Base-by-base conservation (phyloP, 495 filamentous ascomycete species). In the Tuber borchii region DNA sequence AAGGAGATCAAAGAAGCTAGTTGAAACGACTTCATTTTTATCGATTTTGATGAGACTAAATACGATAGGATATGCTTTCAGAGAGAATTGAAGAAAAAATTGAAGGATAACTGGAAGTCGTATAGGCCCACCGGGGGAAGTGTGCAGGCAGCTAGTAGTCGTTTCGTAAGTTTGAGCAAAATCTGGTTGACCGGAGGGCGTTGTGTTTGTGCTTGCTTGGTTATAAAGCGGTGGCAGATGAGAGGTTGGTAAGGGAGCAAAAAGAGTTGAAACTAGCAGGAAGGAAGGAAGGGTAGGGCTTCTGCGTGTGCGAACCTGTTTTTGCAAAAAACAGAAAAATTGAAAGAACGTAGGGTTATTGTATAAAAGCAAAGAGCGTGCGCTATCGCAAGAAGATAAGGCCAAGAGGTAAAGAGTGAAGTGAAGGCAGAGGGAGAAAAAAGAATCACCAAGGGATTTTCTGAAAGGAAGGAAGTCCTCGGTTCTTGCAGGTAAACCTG, bases 381-480 rank as follows among this genome's bases (percentile, higher is more conserved):
- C 26, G 31, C 39, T 48, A 71, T 68, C 46, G 68, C 70, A 56
- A 75, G 48, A 70, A 61, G 61, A 72, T 43, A 78, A 72, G 65
- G 45, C 74, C 69, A 69, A 76, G 73, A 44, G 68, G 77, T 45
- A 76, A 9, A 46, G 46, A 75, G 68, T n/a, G n/a, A n/a, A 71
- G 31, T n/a, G 43, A 40, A 74, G 31, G 19, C 17, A 22, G 16
- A 46, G 37, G 74, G 44, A 40, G 61, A n/a, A 42, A 51, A 51
- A 48, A 72, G 72, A 72, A 70, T 72, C 51, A 43, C 46, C 77
- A 51, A 70, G 40, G 46, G 72, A 69, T 79, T 71, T 56, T 10
- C 42, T 48, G 69, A 79, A 79, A 79, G 72, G 78, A 79, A 79
- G 78, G 76, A 79, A 79, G 73, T 72, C 76, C 78, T 79, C 73